Base-by-base conservation (phyloP, 768 basidiomycete genomes). In the Podaxis sp. region DNA sequence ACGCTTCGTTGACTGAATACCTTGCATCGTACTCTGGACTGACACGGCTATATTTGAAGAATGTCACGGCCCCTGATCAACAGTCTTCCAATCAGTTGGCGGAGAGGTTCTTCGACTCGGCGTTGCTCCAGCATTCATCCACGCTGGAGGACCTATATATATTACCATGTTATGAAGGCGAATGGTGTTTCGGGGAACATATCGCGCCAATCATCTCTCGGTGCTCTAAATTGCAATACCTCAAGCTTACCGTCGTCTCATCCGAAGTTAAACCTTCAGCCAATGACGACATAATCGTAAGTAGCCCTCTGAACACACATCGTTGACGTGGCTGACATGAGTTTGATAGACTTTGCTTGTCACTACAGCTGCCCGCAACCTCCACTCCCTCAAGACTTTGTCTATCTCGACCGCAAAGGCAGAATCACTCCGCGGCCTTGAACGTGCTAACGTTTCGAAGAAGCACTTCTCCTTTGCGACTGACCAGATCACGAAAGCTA, bases 131-230 rank as follows among this genome's bases (percentile, higher is more conserved):
- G 38, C 58, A 60, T 40, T 50, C 26, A 12, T 13, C 10, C 26
- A 60, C 58, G 15, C 17, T 60, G 20, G 58, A 52, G 37, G 58
- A 60, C 30, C 49, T 60, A 12, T 51, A 59, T 28, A n/a, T 60
- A 24, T 30, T 51, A 28, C 58, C 58, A 10, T 44, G 20, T 38
- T 52, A 60, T 60, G 58, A 60, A 51, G 50, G 50, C 36, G 40
- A 40, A 40, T 60, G 58, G 58, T 60, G 58, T 60, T 60, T 60
- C 24, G 50, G 58, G 24, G 58, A 51, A n/a, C 58, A 60, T 28
- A 52, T 60, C 20, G 37, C 50, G 49, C 48, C 58, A 11, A 51
- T 26, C 48, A 24, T 60, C 33, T 22, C 20, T 51, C 58, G 50
- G 7, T 60, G 58, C 49, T 22, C 50, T n/a, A 51, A 28, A 26